These are phyloP conservation scores for Thecamonas trahens DNA, from an alignment of 78 protist species.

Conservation along the genomic window DNA sequence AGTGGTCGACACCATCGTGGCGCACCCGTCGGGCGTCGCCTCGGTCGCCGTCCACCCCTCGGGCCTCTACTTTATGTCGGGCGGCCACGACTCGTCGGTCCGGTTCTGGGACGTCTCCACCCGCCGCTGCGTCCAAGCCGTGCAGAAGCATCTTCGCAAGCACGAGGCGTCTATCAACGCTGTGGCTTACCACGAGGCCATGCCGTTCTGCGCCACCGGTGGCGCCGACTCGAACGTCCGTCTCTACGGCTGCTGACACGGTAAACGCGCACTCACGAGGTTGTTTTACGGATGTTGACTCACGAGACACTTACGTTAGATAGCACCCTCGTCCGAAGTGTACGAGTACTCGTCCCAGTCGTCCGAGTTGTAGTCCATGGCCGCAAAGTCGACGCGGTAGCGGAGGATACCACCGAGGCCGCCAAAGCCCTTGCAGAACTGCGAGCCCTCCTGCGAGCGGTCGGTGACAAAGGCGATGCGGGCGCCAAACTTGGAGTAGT, in stretches of 20 bases:
- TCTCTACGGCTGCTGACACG: too few species aligned
- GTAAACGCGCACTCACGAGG: too few species aligned
- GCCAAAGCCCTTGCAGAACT: constrained; percentile 96
- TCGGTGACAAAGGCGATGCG: constrained; percentile 92
- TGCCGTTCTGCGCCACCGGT: constrained; percentile 46
- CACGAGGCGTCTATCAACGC: constrained; percentile 43
- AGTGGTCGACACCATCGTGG: constrained; percentile 44
- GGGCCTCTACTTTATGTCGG: constrained; percentile 33
- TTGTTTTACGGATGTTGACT: too few species aligned
- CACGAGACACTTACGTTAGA: too few species aligned
- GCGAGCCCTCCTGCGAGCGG: constrained; percentile 96
- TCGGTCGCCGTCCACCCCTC: constrained; percentile 39
- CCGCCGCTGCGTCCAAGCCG: constrained; percentile 37
- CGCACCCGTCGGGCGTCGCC: constrained; percentile 47
- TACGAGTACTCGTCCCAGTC: constrained; percentile 32
- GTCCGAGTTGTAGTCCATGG: constrained; percentile 33
- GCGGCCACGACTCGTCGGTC: constrained; percentile 51
- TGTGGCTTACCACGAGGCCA: constrained; percentile 45
- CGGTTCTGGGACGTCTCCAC: constrained; percentile 58
- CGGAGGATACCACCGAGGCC: constrained; percentile 96
- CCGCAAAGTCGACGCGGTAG: constrained; percentile 65
- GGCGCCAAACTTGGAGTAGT: constrained; percentile 88
- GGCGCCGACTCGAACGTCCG: constrained; percentile 68
- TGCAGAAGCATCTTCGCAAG: constrained; percentile 31
- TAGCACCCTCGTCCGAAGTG: too few species aligned